A percentile compares a stretch with the other conserved stretches of the same genome.
phyloP scores from a whole-genome alignment of 306 rosid species.

The Carpinus fangiana region DNA sequence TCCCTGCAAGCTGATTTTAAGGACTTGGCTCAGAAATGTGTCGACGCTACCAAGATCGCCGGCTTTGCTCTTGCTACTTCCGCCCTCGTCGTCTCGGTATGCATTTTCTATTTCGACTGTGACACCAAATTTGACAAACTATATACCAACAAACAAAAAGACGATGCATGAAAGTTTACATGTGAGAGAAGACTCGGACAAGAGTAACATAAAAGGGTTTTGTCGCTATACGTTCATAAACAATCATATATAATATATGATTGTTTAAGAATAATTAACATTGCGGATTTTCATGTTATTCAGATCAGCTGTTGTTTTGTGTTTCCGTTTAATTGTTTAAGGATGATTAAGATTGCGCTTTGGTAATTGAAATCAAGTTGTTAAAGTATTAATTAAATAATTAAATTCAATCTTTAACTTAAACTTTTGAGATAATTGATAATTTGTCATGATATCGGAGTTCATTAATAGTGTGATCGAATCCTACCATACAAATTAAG shows the following conservation, averaged over 20 bases:
- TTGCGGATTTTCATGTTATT: neutral
- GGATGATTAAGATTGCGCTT: too few relatives aligned
- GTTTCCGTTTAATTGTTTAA: too few relatives aligned
- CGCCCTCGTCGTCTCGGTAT: constrained; percentile 94
- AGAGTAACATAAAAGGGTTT: too few relatives aligned
- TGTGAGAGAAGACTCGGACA: neutral
- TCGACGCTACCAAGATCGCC: constrained; percentile 83
- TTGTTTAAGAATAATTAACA: neutral
- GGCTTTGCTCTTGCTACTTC: constrained; percentile 98
- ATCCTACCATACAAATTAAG: too few relatives aligned
- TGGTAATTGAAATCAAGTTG: too few relatives aligned
- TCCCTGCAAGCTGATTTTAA: constrained; percentile 57
- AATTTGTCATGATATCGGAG: too few relatives aligned
- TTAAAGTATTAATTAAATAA: too few relatives aligned
- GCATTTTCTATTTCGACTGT: constrained; percentile 10
- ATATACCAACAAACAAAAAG: neutral
- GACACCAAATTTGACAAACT: neutral
- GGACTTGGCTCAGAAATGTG: constrained; percentile 67
- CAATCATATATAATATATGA: neutral
- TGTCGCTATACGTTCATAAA: too few relatives aligned
- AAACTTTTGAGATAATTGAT: too few relatives aligned
- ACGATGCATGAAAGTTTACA: neutral
- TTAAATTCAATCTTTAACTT: too few relatives aligned
- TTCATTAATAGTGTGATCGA: too few relatives aligned
- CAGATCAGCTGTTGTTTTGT: too few relatives aligned